Conservation (phyloP, 352 stramenopile species). For the Pythium aphanidermatum region DNA sequence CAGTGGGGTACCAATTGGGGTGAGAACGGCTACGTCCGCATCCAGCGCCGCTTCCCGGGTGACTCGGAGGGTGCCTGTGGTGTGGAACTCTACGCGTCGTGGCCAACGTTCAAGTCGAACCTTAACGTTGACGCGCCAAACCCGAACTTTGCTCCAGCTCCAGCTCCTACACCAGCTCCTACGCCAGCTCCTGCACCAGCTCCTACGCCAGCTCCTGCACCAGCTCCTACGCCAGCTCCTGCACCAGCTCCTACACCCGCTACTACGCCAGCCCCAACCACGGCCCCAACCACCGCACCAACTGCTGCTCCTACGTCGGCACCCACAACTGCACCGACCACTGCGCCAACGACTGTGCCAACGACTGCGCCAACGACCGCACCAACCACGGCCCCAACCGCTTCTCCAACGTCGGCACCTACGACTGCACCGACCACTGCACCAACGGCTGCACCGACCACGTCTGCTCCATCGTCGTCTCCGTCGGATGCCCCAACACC, state of each 20-base stretch:
- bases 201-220: not conserved
- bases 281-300: not conserved
- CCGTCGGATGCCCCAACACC: slow-evolving; percentile 5
- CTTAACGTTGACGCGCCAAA: slow-evolving; percentile 18
- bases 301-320: slow-evolving; percentile 1
- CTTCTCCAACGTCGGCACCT: slow-evolving; percentile 1
- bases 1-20: slow-evolving; percentile 66
- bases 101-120: slow-evolving; percentile 36
- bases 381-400: slow-evolving; percentile 4
- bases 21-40: slow-evolving; percentile 59
- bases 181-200: not conserved
- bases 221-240: not conserved
- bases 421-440: not conserved
- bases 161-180: slow-evolving; percentile 1
- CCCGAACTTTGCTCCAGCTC: slow-evolving; percentile 13
- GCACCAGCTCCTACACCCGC: not conserved
- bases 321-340: not conserved
- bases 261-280: not conserved
- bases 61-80: slow-evolving; percentile 49
- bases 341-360: not conserved
- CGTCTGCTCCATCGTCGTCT: not conserved
- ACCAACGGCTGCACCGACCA: slow-evolving; percentile 5
- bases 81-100: slow-evolving; percentile 50
- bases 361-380: not conserved
- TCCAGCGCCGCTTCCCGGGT: slow-evolving; percentile 40